Conservation (phyloP, 2,329 filamentous ascomycete species). For the Pyrenochaeta sp. region DNA sequence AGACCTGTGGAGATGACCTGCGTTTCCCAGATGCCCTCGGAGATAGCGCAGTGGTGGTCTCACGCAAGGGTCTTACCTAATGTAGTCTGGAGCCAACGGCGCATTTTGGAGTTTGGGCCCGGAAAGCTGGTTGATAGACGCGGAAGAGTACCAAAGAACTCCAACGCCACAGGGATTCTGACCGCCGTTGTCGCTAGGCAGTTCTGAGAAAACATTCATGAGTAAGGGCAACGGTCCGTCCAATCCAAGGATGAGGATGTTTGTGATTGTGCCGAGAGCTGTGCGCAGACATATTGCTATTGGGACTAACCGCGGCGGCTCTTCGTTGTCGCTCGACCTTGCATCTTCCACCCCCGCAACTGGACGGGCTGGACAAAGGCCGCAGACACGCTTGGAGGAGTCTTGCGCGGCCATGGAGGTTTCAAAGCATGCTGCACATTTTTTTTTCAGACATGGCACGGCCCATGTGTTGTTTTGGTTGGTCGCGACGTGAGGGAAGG, state of each 20-base stretch:
- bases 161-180: constrained; percentile 8
- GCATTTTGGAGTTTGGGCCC: constrained; percentile 14
- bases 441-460: neutral
- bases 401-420: neutral
- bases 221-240: constrained; percentile 1
- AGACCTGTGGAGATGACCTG: neutral
- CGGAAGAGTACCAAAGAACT: constrained; percentile 8
- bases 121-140: constrained; percentile 16
- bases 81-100: constrained; percentile 4
- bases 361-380: neutral
- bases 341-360: neutral
- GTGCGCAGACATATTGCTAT: constrained; percentile 1
- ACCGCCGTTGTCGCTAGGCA: constrained; percentile 6
- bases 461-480: constrained; percentile 10
- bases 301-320: neutral
- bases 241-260: constrained; percentile 2
- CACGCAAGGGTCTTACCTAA: constrained; percentile 5
- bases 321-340: constrained; percentile 9
- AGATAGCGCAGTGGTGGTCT: constrained; percentile 1
- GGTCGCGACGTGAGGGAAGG: constrained; percentile 18
- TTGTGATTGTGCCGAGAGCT: constrained; percentile 12
- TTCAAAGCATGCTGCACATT: neutral
- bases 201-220: constrained; percentile 1
- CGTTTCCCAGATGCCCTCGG: neutral
- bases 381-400: neutral